These are phyloP conservation scores for Passiflora organensis DNA, from an alignment of 345 rosid species.

Conservation along the genomic window DNA sequence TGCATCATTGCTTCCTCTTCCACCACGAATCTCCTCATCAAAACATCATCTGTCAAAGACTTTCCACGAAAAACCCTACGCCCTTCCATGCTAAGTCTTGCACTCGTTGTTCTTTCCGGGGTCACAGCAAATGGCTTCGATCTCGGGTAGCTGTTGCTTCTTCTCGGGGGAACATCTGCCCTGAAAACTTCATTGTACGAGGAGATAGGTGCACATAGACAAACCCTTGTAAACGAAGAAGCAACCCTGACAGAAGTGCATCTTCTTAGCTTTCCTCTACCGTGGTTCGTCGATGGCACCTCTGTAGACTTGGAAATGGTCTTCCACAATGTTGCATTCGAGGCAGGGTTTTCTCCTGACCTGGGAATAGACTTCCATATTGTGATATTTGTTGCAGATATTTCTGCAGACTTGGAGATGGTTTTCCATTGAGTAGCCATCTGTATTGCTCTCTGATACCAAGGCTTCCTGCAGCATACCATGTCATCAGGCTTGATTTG, in stretches of 20 bases:
- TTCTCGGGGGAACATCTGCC: conserved; percentile 68
- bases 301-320: conserved; percentile 37
- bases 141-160: conserved; percentile 86
- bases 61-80: conserved; percentile 79
- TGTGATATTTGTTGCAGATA: conserved; percentile 17
- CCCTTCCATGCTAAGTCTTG: conserved; percentile 56
- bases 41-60: conserved; percentile 73
- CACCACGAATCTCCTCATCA: conserved; percentile 89
- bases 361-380: conserved; percentile 46
- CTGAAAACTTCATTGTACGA: conserved; percentile 80
- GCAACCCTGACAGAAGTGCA: conserved; percentile 76
- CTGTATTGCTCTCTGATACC: conserved; percentile 94
- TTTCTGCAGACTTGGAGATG: conserved; percentile 27
- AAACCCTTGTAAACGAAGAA: conserved; percentile 74
- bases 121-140: conserved; percentile 38
- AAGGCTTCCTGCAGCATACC: conserved; percentile 59
- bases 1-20: conserved; percentile 95
- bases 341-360: conserved; percentile 29
- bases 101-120: conserved; percentile 20
- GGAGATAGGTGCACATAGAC: conserved; percentile 84
- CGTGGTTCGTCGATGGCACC: conserved; percentile 12
- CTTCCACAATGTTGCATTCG: conserved; percentile 42
- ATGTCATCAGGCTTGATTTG: conserved; percentile 16
- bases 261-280: conserved; percentile 45
- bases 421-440: conserved; percentile 56